These are phyloP conservation scores for Aureobasidium namibiae DNA, from an alignment of 2,329 filamentous ascomycete genomes.

Conservation along the genomic window DNA sequence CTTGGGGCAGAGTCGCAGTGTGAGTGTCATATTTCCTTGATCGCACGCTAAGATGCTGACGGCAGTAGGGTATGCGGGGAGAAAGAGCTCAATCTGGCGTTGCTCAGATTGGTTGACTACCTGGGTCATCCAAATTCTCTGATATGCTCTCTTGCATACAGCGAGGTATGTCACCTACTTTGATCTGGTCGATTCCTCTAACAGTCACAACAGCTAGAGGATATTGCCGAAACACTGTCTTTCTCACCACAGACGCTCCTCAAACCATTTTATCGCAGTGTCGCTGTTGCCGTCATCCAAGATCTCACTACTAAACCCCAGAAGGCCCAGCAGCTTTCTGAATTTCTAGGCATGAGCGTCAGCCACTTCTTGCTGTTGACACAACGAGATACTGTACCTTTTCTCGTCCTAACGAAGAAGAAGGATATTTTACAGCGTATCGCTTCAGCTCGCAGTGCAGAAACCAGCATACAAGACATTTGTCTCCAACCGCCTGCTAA, in stretches of 20 bases:
- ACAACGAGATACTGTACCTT: slow-evolving; percentile 75
- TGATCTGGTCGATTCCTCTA: not conserved
- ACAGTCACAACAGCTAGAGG: slow-evolving; percentile 40
- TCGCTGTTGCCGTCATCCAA: slow-evolving; percentile 75
- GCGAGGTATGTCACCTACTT: slow-evolving; percentile 44
- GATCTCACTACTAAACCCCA: slow-evolving; percentile 76
- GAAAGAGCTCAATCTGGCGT: slow-evolving; percentile 76
- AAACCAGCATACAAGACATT: slow-evolving; percentile 50
- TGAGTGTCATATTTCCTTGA: not conserved
- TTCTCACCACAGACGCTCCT: slow-evolving; percentile 62
- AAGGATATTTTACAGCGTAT: slow-evolving; percentile 73
- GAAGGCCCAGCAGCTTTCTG: slow-evolving; percentile 69
- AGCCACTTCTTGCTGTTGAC: slow-evolving; percentile 66
- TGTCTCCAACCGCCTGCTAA: slow-evolving; percentile 50
- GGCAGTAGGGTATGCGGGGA: slow-evolving; percentile 52
- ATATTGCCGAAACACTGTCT: slow-evolving; percentile 58
- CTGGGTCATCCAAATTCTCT: slow-evolving; percentile 75
- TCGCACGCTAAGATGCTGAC: not conserved
- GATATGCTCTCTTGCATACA: slow-evolving; percentile 72
- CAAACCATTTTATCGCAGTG: slow-evolving; percentile 77
- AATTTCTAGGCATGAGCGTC: slow-evolving; percentile 68
- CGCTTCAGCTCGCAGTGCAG: slow-evolving; percentile 55
- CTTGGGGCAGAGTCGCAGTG: slow-evolving; percentile 76
- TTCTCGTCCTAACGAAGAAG: slow-evolving; percentile 71
- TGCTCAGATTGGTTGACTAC: slow-evolving; percentile 78